Evolutionary conservation across 768 basidiomycete genomes (phyloP).

Genomic region (Lenzites betulinus): DNA sequence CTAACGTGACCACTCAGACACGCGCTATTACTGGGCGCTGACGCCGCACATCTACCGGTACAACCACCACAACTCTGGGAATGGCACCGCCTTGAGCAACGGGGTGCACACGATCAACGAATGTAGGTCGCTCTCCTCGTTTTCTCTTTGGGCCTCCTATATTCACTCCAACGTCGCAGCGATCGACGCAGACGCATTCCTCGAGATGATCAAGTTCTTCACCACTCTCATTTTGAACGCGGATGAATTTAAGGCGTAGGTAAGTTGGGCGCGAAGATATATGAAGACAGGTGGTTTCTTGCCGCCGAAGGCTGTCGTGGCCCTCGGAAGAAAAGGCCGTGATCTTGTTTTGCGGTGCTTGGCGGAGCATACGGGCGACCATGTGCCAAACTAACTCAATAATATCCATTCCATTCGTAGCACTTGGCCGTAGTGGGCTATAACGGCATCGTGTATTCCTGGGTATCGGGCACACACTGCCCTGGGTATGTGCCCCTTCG

Average conservation of each 20-base stretch:
- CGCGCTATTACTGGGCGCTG: conserved; percentile 47
- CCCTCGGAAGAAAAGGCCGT: too few relatives aligned
- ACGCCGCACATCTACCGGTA: conserved; percentile 51
- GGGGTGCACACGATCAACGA: conserved; percentile 36
- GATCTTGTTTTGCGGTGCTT: too few relatives aligned
- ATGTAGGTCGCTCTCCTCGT: conserved; percentile 22
- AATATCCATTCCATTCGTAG: too few relatives aligned
- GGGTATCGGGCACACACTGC: too few relatives aligned
- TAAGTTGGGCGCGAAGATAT: background rate
- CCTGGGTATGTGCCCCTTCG: too few relatives aligned
- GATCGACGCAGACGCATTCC: conserved; percentile 36
- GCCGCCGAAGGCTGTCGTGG: background rate
- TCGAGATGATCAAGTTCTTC: conserved; percentile 48
- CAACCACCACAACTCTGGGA: conserved; percentile 29
- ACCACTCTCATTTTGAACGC: conserved; percentile 46
- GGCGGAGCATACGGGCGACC: too few relatives aligned
- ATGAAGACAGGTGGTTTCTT: background rate
- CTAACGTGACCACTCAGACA: conserved; percentile 36
- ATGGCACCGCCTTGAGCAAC: conserved; percentile 22
- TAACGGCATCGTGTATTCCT: too few relatives aligned
- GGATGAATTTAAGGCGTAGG: conserved; percentile 37
- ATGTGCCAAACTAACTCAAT: too few relatives aligned
- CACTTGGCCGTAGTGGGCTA: too few relatives aligned
- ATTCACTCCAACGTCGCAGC: conserved; percentile 5
- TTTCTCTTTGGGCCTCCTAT: background rate